phyloP scores from a whole-genome alignment of 345 rosid species.

The Eucalyptus cloeziana region DNA sequence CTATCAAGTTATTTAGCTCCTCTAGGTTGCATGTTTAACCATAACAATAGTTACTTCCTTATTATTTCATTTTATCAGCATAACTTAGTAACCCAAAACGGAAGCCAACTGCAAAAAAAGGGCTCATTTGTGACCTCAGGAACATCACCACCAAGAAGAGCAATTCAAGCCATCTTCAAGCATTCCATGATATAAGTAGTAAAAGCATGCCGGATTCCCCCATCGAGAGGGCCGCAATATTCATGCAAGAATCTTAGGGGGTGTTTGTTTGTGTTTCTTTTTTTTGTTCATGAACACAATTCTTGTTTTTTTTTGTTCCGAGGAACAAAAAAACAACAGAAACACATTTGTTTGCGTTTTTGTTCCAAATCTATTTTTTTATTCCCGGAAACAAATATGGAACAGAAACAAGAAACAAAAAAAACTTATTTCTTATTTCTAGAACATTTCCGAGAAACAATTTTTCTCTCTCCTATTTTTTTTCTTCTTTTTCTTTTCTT shows the following conservation, averaged over 20 bases:
- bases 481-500: too few species aligned
- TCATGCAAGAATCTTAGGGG: neutral
- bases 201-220: conserved; percentile 12
- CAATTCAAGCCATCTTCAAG: conserved; percentile 28
- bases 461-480: too few species aligned
- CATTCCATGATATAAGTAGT: conserved; percentile 59
- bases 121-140: neutral
- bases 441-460: too few species aligned
- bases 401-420: too few species aligned
- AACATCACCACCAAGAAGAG: neutral
- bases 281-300: too few species aligned
- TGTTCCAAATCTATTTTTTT: too few species aligned
- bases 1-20: neutral
- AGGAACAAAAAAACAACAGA: too few species aligned
- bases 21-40: neutral
- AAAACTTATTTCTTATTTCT: too few species aligned
- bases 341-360: too few species aligned
- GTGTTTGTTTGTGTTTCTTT: too few species aligned
- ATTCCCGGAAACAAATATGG: too few species aligned
- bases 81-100: neutral
- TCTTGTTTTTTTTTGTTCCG: too few species aligned
- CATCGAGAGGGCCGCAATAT: accelerated
- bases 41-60: neutral
- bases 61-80: neutral
- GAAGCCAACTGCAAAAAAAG: neutral